phyloP scores from a whole-genome alignment of 1,139 yeast genomes.

The Petasospora fabianii region DNA sequence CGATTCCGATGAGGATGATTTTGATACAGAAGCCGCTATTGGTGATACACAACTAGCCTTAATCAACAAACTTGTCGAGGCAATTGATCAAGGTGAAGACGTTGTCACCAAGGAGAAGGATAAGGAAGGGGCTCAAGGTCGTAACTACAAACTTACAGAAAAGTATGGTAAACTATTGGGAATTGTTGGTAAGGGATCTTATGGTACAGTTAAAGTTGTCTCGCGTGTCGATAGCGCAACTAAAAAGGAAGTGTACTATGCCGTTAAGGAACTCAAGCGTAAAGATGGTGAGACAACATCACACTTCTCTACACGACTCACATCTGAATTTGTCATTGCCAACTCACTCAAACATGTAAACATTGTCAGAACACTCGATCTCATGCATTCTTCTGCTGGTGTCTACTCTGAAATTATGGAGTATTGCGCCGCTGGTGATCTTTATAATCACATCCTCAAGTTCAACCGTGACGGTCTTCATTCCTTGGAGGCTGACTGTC shows the following conservation, averaged over 20 bases:
- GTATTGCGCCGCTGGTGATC: conserved; percentile 71
- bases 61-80: conserved; percentile 46
- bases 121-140: neutral
- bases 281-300: conserved; percentile 48
- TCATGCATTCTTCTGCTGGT: conserved; percentile 51
- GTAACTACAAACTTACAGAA: conserved; percentile 31
- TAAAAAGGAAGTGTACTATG: conserved; percentile 45
- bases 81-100: conserved; percentile 34
- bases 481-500: conserved; percentile 64
- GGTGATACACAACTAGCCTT: conserved; percentile 51
- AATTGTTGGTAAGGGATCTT: conserved; percentile 66
- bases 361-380: conserved; percentile 63
- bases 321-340: conserved; percentile 76
- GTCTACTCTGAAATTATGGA: conserved; percentile 78
- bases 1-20: conserved; percentile 23
- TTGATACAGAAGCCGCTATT: conserved; percentile 45
- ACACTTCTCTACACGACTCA: conserved; percentile 62
- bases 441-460: conserved; percentile 43
- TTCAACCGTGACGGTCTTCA: conserved; percentile 38
- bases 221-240: conserved; percentile 33
- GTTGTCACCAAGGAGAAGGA: conserved; percentile 19
- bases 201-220: conserved; percentile 62
- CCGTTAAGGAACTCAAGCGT: conserved; percentile 68
- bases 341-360: conserved; percentile 68
- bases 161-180: conserved; percentile 63